Base-by-base conservation (phyloP, 2,329 filamentous ascomycete genomes). In the Hypoxylon sp. region DNA sequence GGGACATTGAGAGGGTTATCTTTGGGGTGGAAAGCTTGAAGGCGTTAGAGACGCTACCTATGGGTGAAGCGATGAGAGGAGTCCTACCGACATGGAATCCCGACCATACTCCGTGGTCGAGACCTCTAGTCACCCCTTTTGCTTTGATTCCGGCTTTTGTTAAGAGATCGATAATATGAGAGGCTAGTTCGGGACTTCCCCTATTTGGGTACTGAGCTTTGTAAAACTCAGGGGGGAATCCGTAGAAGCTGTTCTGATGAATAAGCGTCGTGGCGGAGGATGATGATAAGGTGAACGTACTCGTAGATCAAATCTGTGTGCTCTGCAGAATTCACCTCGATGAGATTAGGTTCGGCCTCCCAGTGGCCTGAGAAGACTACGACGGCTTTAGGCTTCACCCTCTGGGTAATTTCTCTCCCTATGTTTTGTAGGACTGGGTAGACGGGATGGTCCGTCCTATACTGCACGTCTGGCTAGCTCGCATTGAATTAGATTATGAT, bases 311-410 rank as follows among this genome's bases (percentile, higher is more conserved):
- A 76, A 63, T 90, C 87, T 3, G 86, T 88, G n/a, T 84, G 80
- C 63, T 88, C 88, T 2, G 87, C 88, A 8, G 86, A 87, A 77
- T 93, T 93, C 72, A 93, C 85, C 74, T 90, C 82, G 68, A 93
- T 86, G 3, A 81, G 83, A 72, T 85, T 81, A 42, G 80, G 79
- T 60, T 76, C 80, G 50, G 85, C 88, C 80, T 92, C 89, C 92
- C 92, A 94, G 78, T 94, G 92, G 0, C 91, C 92, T 0, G 91
- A 93, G 76, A 94, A 91, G 26, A 94, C 90, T 0, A 94, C 88
- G 14, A 94, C 85, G 1, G 91, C 92, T 69, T 87, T 90, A 1
- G 92, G 92, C 74, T 90, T 90, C 47, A 93, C 87, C 68, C 88
- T 87, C 29, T 86, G 82, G 0, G 90, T 93, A 76, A 94, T 93